These are phyloP conservation scores for Rhododendron kiyosumense DNA, from an alignment of 148 eudicot species.

Conservation along the genomic window DNA sequence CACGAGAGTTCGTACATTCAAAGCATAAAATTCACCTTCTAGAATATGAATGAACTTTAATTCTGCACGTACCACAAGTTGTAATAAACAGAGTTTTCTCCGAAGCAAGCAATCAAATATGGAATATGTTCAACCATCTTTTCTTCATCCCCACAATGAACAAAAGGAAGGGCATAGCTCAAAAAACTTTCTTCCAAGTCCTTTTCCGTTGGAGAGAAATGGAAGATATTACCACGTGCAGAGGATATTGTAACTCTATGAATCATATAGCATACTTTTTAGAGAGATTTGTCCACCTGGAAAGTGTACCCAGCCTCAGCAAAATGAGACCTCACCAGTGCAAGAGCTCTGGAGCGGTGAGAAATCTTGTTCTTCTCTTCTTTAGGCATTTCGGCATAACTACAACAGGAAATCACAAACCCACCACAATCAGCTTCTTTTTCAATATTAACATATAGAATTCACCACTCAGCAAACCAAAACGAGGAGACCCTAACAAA, in stretches of 20 bases:
- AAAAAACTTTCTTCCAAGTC: background rate
- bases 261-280: background rate
- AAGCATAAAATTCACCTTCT: background rate
- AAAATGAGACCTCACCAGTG: conserved; percentile 82
- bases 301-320: conserved; percentile 69
- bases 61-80: background rate
- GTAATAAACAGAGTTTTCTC: background rate
- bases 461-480: background rate
- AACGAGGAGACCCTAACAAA: background rate
- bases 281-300: conserved; percentile 19
- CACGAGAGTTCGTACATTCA: background rate
- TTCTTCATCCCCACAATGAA: background rate
- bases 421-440: background rate
- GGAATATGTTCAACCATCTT: background rate
- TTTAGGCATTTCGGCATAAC: conserved; percentile 92
- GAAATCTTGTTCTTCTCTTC: conserved; percentile 96
- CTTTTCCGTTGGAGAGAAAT: background rate
- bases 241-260: background rate
- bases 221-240: background rate
- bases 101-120: background rate
- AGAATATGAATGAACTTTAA: background rate
- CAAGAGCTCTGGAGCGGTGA: conserved; percentile 75
- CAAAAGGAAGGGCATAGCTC: background rate
- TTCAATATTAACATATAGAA: background rate
- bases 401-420: conserved; percentile 18